Conservation (phyloP, 495 filamentous ascomycete genomes). For the Aspergillus avenaceus region DNA sequence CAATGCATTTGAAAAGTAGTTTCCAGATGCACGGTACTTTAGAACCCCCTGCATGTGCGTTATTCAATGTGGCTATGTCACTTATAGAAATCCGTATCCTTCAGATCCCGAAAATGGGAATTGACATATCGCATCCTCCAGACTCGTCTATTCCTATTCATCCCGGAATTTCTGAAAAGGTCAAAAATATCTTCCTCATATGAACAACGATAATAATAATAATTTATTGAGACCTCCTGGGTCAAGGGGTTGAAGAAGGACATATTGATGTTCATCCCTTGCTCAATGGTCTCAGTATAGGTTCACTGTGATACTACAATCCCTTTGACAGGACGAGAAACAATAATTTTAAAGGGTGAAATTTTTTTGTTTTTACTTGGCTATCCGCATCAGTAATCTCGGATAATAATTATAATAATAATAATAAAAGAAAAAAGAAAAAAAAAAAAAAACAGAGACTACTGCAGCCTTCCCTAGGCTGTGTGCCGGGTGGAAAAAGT, state of each 20-base stretch:
- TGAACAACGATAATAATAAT: too few relatives aligned
- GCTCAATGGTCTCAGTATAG: not conserved
- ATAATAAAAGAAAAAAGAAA: not conserved
- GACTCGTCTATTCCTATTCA: not conserved
- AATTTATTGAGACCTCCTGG: not conserved
- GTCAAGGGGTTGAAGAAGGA: not conserved
- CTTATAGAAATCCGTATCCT: not conserved
- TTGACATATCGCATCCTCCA: conserved; percentile 12
- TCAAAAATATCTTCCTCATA: too few relatives aligned
- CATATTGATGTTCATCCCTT: not conserved
- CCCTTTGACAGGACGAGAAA: not conserved
- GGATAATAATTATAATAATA: not conserved
- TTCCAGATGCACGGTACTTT: conserved; percentile 10
- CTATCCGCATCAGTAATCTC: too few relatives aligned
- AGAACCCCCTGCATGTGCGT: conserved; percentile 18
- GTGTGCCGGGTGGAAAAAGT: conserved; percentile 1
- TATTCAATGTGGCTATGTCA: conserved; percentile 16
- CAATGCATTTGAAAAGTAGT: not conserved
- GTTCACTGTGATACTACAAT: not conserved
- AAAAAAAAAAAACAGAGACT: not conserved
- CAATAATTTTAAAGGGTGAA: not conserved
- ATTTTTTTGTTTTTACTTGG: too few relatives aligned
- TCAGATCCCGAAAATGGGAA: conserved; percentile 3
- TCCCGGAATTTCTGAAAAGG: not conserved
- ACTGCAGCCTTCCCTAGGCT: conserved; percentile 3